Evolutionary conservation across 1,284 basidiomycete species (phyloP), one percentile per base, ranked within the genome.

Genomic region (Microbotryomycetes sp.): DNA sequence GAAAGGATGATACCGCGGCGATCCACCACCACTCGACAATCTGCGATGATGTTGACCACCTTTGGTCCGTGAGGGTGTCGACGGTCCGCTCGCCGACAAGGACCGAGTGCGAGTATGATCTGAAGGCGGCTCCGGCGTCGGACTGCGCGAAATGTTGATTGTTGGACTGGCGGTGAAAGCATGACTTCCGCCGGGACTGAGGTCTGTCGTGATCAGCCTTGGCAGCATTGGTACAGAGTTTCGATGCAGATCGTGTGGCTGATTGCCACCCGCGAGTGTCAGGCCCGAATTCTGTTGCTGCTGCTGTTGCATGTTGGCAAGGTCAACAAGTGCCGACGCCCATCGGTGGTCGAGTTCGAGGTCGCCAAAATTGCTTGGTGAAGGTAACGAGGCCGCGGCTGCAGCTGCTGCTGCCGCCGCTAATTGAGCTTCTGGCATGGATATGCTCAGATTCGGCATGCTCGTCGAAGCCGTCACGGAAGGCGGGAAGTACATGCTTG

Each of bases 91-190:
- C 26, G 49, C 49, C 22, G 49, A 51, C 23, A 51, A 28, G 15
- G 49, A 51, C 49, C 49, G 4, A 19, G 9, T 51, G 19, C 49
- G 7, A 29, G 49, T 6, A 19, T 29, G 49, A 51, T 22, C 49
- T 19, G 25, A 28, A 51, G 49, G 36, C 50, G 50, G 50, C n/a
- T 30, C 50, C 22, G 50, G 50, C 26, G 25, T 52, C 23, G 4
- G 50, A 25, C 26, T 28, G 50, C 50, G 28, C 14, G 50, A 52
- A 29, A 52, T 52, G 26, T 52, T 52, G 50, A 52, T 52, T n/a
- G 50, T 52, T 7, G 50, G 50, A 29, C 26, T 28, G 7, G 25
- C 26, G 7, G 50, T 29, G 26, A 28, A 52, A 42, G 36, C 36
- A 19, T 42, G 9, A n/a, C 50, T 29, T 19, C n/a, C n/a, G n/a